Evolutionary conservation across 2,329 filamentous ascomycete genomes (phyloP).

Genomic region (Thielaviopsis euricoi): DNA sequence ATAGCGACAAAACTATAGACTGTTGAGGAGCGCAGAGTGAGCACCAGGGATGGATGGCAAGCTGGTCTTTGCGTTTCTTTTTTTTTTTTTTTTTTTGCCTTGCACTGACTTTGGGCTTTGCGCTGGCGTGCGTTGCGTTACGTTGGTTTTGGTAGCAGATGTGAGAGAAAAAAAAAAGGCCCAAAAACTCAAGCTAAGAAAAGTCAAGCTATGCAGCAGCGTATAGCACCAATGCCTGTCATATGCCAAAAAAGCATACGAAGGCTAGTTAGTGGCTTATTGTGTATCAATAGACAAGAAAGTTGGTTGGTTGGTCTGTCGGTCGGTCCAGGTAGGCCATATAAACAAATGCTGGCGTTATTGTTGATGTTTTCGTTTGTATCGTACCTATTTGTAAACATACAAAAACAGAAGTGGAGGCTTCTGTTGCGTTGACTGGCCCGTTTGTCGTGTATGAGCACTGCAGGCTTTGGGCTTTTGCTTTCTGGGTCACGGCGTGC

Average conservation of each 20-base stretch:
- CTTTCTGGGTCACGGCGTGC: background rate
- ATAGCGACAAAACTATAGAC: background rate
- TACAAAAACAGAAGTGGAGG: too few species aligned
- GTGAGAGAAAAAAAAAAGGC: background rate
- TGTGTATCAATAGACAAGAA: background rate
- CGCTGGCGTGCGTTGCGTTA: too few species aligned
- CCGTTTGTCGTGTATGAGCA: background rate
- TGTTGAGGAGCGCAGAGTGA: background rate
- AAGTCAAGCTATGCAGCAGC: background rate
- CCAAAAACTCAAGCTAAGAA: background rate
- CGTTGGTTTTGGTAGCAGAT: too few species aligned
- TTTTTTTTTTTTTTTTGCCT: background rate
- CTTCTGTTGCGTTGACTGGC: background rate
- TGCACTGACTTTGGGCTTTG: too few species aligned
- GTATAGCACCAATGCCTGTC: background rate
- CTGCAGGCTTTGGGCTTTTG: background rate
- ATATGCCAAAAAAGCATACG: background rate
- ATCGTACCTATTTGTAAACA: too few species aligned
- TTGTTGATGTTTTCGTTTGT: background rate
- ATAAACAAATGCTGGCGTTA: background rate
- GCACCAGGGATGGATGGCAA: background rate
- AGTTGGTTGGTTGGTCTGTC: background rate
- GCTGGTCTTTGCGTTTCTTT: background rate
- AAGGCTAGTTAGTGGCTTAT: background rate
- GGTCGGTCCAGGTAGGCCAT: too few species aligned